phyloP scores from a whole-genome alignment of 2,329 filamentous ascomycete species.

The Exophiala viscosa region DNA sequence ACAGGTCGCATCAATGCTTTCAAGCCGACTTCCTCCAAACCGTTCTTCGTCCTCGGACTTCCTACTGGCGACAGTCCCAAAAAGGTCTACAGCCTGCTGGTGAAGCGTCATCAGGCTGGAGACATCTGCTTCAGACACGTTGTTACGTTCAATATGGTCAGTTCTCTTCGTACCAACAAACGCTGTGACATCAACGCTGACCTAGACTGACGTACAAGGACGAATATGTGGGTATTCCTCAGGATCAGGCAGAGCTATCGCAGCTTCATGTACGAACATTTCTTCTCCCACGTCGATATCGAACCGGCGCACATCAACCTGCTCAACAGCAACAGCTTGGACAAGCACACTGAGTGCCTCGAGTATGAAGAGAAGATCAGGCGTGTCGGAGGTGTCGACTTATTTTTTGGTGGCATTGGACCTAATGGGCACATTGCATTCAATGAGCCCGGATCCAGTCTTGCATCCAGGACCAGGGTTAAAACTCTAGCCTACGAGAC shows the following conservation, averaged over 20 bases:
- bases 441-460: conserved; percentile 78
- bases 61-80: conserved; percentile 79
- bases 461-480: conserved; percentile 73
- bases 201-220: conserved; percentile 41
- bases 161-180: background rate
- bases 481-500: conserved; percentile 86
- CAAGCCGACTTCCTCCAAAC: conserved; percentile 63
- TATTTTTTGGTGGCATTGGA: conserved; percentile 83
- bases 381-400: conserved; percentile 70
- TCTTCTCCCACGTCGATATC: conserved; percentile 81
- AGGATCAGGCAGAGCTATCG: conserved; percentile 83
- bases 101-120: conserved; percentile 44
- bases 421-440: conserved; percentile 86
- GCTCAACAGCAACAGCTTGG: conserved; percentile 72
- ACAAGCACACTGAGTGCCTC: conserved; percentile 71
- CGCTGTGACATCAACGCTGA: background rate
- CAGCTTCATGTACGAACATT: conserved; percentile 88
- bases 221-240: conserved; percentile 78
- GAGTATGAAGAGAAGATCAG: conserved; percentile 76
- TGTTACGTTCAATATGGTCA: conserved; percentile 82
- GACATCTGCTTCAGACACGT: conserved; percentile 81
- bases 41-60: conserved; percentile 76
- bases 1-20: conserved; percentile 66
- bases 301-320: conserved; percentile 78
- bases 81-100: conserved; percentile 70